Percentiles rank a stretch among this genome's conserved stretches.
Evolutionary conservation across 805 yeast species (phyloP).

Genomic region (Metschnikowia borealis): DNA sequence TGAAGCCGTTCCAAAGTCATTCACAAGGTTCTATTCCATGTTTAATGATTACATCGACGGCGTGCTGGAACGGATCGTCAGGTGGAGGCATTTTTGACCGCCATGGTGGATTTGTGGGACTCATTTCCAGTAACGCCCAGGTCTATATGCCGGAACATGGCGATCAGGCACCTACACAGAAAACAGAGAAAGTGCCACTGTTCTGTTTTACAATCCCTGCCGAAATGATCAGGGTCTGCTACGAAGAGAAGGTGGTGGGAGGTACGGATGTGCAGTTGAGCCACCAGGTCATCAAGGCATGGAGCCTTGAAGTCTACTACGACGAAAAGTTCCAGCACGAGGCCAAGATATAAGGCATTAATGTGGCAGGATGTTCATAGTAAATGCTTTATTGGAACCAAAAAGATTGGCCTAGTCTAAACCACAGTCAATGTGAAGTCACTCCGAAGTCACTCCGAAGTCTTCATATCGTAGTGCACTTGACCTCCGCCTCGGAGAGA

Average conservation of each 20-base stretch:
- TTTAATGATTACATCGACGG: conserved; percentile 35
- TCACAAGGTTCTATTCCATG: conserved; percentile 7
- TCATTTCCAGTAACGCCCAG: conserved; percentile 45
- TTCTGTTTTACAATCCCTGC: conserved; percentile 33
- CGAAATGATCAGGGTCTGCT: conserved; percentile 27
- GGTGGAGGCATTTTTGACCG: conserved; percentile 42
- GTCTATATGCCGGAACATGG: conserved; percentile 20
- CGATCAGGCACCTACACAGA: not conserved
- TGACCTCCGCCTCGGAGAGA: not conserved
- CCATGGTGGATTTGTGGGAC: conserved; percentile 30
- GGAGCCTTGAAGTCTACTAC: conserved; percentile 24
- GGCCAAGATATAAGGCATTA: not conserved
- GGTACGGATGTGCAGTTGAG: conserved; percentile 6
- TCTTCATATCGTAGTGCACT: not conserved
- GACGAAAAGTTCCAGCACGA: conserved; percentile 16
- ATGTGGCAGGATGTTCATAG: not conserved
- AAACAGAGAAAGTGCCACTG: conserved; percentile 29
- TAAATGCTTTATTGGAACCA: too few relatives aligned
- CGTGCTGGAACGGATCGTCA: conserved; percentile 51
- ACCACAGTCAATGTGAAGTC: too few relatives aligned
- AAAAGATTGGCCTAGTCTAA: too few relatives aligned
- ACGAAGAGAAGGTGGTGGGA: not conserved
- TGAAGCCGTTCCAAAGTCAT: conserved; percentile 8
- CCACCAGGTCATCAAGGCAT: conserved; percentile 17
- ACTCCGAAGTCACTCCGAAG: not conserved